Evolutionary conservation across 2,329 filamentous ascomycete species (phyloP).

Genomic region (Thelonectria blattea): DNA sequence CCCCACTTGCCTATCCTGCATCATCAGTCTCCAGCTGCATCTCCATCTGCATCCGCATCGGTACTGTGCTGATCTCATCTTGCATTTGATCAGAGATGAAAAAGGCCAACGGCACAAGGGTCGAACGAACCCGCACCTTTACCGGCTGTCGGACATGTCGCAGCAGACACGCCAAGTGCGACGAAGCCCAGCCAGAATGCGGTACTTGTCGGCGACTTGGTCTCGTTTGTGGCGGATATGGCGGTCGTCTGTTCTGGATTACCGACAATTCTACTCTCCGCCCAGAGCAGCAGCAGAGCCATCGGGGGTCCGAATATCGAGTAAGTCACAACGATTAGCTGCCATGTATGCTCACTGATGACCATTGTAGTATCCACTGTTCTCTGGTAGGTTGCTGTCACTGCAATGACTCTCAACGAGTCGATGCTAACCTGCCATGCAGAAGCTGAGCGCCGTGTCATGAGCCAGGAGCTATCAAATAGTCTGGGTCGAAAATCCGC

Average conservation of each 20-base stretch:
- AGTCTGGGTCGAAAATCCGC: conserved; percentile 38
- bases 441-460: conserved; percentile 32
- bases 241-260: conserved; percentile 43
- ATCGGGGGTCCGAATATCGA: conserved; percentile 43
- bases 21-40: not conserved
- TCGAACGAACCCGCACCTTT: conserved; percentile 39
- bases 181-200: conserved; percentile 49
- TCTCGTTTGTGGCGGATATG: conserved; percentile 48
- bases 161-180: conserved; percentile 52
- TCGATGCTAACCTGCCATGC: not conserved
- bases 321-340: not conserved
- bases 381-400: conserved; percentile 43
- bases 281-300: conserved; percentile 32
- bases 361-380: conserved; percentile 43
- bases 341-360: not conserved
- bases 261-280: conserved; percentile 33
- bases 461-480: conserved; percentile 40
- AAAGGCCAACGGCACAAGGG: conserved; percentile 21
- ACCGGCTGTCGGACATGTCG: conserved; percentile 45
- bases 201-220: conserved; percentile 44
- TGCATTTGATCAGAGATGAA: conserved; percentile 26
- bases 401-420: conserved; percentile 33
- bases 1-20: conserved; percentile 33
- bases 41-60: not conserved
- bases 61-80: too few species aligned